Evolutionary conservation across 1,139 yeast genomes (phyloP).

Genomic region (Suhomyces coccinellae): DNA sequence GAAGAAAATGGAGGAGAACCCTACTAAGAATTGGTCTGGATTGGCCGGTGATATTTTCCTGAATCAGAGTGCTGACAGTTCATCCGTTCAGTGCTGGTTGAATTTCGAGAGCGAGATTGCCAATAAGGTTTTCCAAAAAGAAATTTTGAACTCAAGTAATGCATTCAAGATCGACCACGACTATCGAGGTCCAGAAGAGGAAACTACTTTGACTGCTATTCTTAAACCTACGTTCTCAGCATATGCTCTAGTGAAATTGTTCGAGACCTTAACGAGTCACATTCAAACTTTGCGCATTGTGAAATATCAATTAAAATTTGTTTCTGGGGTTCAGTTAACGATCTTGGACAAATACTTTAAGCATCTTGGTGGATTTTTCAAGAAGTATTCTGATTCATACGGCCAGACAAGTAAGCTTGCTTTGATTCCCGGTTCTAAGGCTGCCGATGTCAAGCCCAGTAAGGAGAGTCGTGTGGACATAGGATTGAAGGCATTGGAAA

Average conservation of each 20-base stretch:
- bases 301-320: constrained; percentile 65
- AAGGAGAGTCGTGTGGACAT: constrained; percentile 36
- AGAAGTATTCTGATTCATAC: constrained; percentile 48
- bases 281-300: constrained; percentile 57
- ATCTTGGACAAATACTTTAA: constrained; percentile 61
- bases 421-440: constrained; percentile 38
- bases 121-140: constrained; percentile 52
- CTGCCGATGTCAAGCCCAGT: constrained; percentile 30
- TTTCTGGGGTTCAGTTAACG: constrained; percentile 67
- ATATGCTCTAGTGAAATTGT: constrained; percentile 56
- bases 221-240: constrained; percentile 70
- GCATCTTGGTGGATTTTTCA: constrained; percentile 46
- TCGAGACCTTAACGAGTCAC: constrained; percentile 67
- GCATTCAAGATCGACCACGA: constrained; percentile 67
- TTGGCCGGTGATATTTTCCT: constrained; percentile 55
- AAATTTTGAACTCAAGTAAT: constrained; percentile 51
- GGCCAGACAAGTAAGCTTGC: constrained; percentile 37
- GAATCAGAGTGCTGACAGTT: constrained; percentile 35
- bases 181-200: constrained; percentile 44
- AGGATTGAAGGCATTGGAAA: constrained; percentile 51
- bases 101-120: constrained; percentile 62
- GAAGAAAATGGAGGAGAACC: constrained; percentile 26
- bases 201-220: constrained; percentile 19
- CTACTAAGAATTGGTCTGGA: constrained; percentile 55
- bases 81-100: constrained; percentile 57